Evolutionary conservation across 2,329 filamentous ascomycete genomes (phyloP).

Genomic region (Cordyceps pruinosa): DNA sequence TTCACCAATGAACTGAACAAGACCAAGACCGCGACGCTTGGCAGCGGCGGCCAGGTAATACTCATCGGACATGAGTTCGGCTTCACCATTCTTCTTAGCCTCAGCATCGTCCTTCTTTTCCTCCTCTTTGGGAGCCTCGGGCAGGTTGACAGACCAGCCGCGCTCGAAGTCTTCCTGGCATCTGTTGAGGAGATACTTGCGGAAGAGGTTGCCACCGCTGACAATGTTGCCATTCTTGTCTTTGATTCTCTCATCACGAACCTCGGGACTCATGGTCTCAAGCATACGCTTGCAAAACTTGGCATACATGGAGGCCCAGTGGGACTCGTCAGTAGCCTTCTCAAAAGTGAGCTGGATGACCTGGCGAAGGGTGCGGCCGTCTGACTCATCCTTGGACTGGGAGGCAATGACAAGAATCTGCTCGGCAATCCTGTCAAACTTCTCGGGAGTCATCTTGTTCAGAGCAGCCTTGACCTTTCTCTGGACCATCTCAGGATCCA

Average conservation of each 20-base stretch:
- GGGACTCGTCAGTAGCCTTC: slow-evolving; percentile 96
- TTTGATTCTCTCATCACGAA: slow-evolving; percentile 89
- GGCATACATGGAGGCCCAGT: slow-evolving; percentile 98
- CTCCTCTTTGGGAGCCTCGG: slow-evolving; percentile 64
- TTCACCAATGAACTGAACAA: slow-evolving; percentile 98
- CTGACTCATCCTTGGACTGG: slow-evolving; percentile 91
- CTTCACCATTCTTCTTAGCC: slow-evolving; percentile 56
- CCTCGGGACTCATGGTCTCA: slow-evolving; percentile 87
- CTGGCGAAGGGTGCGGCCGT: slow-evolving; percentile 90
- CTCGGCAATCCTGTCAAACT: slow-evolving; percentile 91
- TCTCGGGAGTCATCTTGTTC: slow-evolving; percentile 99
- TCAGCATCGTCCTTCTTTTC: slow-evolving; percentile 31
- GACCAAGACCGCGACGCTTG: slow-evolving; percentile 92
- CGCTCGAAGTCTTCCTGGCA: slow-evolving; percentile 99
- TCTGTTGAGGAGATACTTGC: slow-evolving; percentile 96
- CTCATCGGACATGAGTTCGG: slow-evolving; percentile 83
- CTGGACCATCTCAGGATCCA: slow-evolving; percentile 91
- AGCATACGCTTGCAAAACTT: slow-evolving; percentile 98
- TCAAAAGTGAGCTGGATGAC: slow-evolving; percentile 99
- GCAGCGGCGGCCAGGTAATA: slow-evolving; percentile 92
- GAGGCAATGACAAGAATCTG: slow-evolving; percentile 88
- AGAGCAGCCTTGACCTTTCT: slow-evolving; percentile 96
- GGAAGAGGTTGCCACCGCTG: slow-evolving; percentile 87
- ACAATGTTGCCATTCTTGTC: slow-evolving; percentile 87
- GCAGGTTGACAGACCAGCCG: slow-evolving; percentile 88